Conservation (phyloP, 306 rosid genomes). For the Cicer judaicum region DNA sequence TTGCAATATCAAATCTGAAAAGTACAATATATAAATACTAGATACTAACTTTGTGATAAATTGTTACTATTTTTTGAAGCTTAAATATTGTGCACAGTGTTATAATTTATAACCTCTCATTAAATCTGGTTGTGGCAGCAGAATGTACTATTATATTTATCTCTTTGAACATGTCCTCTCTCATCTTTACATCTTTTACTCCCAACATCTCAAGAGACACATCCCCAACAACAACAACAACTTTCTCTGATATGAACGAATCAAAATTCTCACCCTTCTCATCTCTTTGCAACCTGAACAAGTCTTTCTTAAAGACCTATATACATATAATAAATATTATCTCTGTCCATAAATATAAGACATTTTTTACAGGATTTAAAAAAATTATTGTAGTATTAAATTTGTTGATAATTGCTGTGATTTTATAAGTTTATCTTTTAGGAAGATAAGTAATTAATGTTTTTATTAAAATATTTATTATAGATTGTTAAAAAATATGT, state of each 20-base stretch:
- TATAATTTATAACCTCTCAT: conserved; percentile 37
- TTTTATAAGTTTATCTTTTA: no score
- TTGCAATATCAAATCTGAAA: conserved; percentile 48
- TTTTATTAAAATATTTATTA: no score
- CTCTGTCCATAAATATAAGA: no score
- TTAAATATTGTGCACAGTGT: neutral
- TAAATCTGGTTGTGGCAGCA: conserved; percentile 46
- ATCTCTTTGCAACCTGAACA: conserved; percentile 37
- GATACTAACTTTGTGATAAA: no score
- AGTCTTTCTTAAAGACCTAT: conserved; percentile 41
- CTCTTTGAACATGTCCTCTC: conserved; percentile 31
- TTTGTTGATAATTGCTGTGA: no score
- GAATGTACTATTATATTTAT: conserved; percentile 36
- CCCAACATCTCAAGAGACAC: conserved; percentile 42
- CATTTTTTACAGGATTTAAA: no score
- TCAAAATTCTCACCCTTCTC: conserved; percentile 40
- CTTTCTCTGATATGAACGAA: conserved; percentile 42
- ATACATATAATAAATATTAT: neutral
- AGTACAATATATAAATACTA: no score
- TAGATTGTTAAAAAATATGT: no score
- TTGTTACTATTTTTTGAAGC: no score
- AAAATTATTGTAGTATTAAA: no score
- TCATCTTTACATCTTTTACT: conserved; percentile 25
- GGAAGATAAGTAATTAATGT: no score
- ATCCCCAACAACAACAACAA: conserved; percentile 42